Percentiles rank a stretch among this genome's conserved stretches.
Conservation (phyloP, 257 asterid genomes). For the Leptodermis oblonga region DNA sequence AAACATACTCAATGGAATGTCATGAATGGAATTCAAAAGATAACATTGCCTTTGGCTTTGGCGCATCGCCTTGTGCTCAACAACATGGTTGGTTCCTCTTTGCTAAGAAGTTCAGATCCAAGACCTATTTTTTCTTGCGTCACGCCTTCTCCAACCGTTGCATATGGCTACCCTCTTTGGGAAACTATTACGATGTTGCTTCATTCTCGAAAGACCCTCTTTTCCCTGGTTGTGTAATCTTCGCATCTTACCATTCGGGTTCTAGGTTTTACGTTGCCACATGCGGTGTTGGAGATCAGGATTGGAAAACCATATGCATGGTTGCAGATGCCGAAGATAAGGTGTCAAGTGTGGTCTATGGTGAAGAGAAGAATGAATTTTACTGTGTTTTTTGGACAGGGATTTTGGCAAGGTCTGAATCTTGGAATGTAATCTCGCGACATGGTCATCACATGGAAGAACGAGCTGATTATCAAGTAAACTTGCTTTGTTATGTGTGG, state of each 20-base stretch:
- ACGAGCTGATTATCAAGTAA: neutral
- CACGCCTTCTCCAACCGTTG: neutral
- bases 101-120: neutral
- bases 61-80: neutral
- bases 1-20: neutral
- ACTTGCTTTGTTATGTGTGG: too few species aligned
- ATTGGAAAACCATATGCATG: neutral
- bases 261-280: neutral
- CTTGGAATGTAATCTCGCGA: neutral
- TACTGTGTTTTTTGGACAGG: neutral
- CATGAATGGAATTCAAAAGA: neutral
- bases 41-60: neutral
- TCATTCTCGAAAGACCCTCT: neutral
- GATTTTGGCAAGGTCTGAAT: neutral
- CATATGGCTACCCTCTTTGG: neutral
- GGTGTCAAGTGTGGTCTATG: neutral
- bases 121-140: neutral
- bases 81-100: slow-evolving; percentile 6
- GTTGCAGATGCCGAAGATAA: neutral
- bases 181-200: neutral
- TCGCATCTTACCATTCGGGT: neutral
- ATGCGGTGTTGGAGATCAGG: neutral
- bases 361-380: slow-evolving; percentile 1
- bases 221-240: neutral
- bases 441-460: neutral